A percentile compares a stretch with the other conserved stretches of the same genome.
phyloP scores from a whole-genome alignment of 2,329 filamentous ascomycete genomes.

The Trichoderma aggressivum region DNA sequence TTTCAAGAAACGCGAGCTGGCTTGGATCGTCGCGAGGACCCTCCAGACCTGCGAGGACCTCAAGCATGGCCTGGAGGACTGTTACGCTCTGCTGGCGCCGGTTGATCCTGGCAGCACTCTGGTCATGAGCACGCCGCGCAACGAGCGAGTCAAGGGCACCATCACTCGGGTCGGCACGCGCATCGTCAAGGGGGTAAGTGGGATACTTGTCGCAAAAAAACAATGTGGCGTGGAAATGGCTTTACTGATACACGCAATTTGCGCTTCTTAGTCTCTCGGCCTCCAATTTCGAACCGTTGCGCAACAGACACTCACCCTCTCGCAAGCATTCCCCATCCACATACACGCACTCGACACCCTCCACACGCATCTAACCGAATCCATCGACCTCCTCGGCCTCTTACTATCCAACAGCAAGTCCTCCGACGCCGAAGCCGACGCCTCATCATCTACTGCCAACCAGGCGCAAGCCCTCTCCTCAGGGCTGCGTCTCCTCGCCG shows the following conservation, averaged over 20 bases:
- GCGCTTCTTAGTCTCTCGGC: constrained; percentile 60
- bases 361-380: constrained; percentile 74
- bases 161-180: constrained; percentile 87
- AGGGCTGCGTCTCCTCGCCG: constrained; percentile 54
- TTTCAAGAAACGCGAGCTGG: constrained; percentile 49
- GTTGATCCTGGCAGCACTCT: constrained; percentile 83
- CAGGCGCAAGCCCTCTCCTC: constrained; percentile 56
- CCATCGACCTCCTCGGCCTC: constrained; percentile 77
- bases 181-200: constrained; percentile 80
- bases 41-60: constrained; percentile 47
- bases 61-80: constrained; percentile 75
- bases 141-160: constrained; percentile 87
- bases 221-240: not conserved
- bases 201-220: not conserved
- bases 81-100: constrained; percentile 80
- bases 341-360: constrained; percentile 70
- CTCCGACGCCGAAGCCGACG: constrained; percentile 30
- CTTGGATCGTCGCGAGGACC: constrained; percentile 53
- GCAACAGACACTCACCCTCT: constrained; percentile 46
- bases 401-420: constrained; percentile 47
- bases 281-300: constrained; percentile 71
- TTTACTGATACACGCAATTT: not conserved
- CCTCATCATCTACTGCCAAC: constrained; percentile 48
- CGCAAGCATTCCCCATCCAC: constrained; percentile 49
- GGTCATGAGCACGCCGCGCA: constrained; percentile 80